Conservation (phyloP, 2,329 filamentous ascomycete genomes). For the Rutstroemia sp. region DNA sequence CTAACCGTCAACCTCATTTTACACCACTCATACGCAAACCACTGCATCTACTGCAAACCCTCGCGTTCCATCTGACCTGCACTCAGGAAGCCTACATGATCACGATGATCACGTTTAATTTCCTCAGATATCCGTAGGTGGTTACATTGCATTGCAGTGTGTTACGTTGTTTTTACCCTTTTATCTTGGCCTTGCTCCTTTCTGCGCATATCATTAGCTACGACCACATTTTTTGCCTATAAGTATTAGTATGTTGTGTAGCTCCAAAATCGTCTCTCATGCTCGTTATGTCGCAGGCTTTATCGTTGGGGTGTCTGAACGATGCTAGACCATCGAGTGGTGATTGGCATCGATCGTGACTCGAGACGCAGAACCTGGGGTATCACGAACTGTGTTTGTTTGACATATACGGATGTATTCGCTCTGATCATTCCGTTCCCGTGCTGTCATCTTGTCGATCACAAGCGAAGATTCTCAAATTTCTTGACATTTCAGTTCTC, state of each 20-base stretch:
- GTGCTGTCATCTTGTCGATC: neutral
- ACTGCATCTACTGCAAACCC: slow-evolving; percentile 2
- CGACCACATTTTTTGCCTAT: neutral
- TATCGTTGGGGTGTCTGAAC: neutral
- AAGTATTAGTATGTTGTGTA: neutral
- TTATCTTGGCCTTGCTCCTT: neutral
- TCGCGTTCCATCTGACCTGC: slow-evolving; percentile 4
- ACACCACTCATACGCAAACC: neutral
- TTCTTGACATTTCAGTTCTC: neutral
- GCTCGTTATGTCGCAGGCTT: neutral
- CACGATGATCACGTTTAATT: slow-evolving; percentile 9
- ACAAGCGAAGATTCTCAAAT: neutral
- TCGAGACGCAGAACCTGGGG: neutral
- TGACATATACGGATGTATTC: neutral
- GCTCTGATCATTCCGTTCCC: neutral
- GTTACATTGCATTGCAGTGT: slow-evolving; percentile 1
- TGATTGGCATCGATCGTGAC: neutral
- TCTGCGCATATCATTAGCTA: neutral
- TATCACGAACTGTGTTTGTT: neutral
- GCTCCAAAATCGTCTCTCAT: neutral
- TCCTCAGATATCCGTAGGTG: neutral
- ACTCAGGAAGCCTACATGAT: slow-evolving; percentile 1
- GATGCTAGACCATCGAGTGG: neutral
- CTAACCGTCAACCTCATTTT: slow-evolving; percentile 2
- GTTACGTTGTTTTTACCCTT: neutral